Evolutionary conservation across 495 filamentous ascomycete genomes (phyloP), one percentile per base, ranked within the genome.

Genomic region (Penicillium bialowiezense): DNA sequence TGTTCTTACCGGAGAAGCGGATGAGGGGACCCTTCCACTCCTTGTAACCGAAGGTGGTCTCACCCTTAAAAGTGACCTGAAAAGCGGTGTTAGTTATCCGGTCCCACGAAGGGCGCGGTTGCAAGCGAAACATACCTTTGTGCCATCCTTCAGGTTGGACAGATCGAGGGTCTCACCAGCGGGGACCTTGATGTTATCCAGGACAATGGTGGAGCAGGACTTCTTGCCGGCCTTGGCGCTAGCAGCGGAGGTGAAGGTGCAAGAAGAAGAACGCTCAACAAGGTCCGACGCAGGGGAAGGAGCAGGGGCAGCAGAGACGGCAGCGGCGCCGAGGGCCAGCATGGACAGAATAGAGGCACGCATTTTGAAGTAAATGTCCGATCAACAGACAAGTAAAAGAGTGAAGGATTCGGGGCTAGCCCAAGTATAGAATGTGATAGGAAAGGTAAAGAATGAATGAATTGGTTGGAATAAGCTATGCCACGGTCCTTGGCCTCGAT

Each of bases 11-110:
- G 20, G 59, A 63, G 38, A 81, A 56, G 34, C 68, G 64, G 55
- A 81, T 60, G 12, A 81, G 63, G 6, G 76, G 75, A n/a, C 76
- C 77, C 12, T 54, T 50, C 77, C 77, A 81, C 55, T 79, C 75
- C 39, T 75, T 58, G 56, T 81, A 80, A 37, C 71, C 76, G 46
- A 76, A 81, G 28, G 70, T 76, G 4, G 76, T 79, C 34, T 64
- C 72, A 15, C 77, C 76, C 41, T 72, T 58, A 58, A 81, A 79
- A 54, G 70, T 74, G 44, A 79, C 74, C 71, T 73, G 26, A 17
- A 36, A 17, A 45, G n/a, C 4, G 6, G 5, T 24, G 20, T 45
- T 17, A 36, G 21, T 15, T 17, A 1, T 21, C 8, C 4, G 18
- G 9, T 32, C 33, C n/a, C 34, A 7, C 2, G n/a, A 12, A 13